Evolutionary conservation across 2,329 filamentous ascomycete genomes (phyloP).

Genomic region (Ampelomyces quisqualis): DNA sequence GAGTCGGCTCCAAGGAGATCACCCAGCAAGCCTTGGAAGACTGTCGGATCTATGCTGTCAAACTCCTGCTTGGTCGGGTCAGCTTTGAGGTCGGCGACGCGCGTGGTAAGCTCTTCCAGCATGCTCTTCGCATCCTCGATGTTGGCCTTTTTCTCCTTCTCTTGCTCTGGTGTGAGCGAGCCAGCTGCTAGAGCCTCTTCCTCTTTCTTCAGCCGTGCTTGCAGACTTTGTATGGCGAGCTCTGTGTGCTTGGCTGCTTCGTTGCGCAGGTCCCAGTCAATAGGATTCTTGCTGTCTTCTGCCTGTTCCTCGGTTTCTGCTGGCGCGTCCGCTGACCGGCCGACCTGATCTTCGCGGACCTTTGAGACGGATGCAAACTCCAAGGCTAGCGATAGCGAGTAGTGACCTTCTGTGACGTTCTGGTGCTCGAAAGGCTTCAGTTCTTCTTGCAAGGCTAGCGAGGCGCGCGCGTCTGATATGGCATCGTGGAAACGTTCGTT

Average conservation of each 20-base stretch:
- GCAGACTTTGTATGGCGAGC: conserved; percentile 70
- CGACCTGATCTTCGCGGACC: conserved; percentile 54
- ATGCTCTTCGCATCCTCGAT: conserved; percentile 77
- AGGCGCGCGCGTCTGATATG: conserved; percentile 77
- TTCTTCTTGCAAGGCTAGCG: conserved; percentile 75
- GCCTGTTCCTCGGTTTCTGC: conserved; percentile 33
- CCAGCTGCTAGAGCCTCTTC: conserved; percentile 61
- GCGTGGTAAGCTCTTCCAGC: conserved; percentile 66
- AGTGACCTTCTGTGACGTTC: conserved; percentile 90
- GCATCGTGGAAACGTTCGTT: conserved; percentile 89
- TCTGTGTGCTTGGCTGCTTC: conserved; percentile 72
- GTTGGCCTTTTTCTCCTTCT: conserved; percentile 60
- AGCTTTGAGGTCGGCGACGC: conserved; percentile 68
- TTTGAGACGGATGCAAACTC: conserved; percentile 85
- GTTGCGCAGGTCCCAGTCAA: conserved; percentile 69
- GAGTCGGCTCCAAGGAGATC: conserved; percentile 63
- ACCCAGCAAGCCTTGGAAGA: conserved; percentile 64
- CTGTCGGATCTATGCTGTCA: conserved; percentile 47
- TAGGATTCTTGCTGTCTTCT: conserved; percentile 49
- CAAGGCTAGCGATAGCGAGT: conserved; percentile 89
- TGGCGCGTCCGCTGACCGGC: conserved; percentile 36
- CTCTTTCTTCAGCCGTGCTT: conserved; percentile 68
- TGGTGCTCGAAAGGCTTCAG: conserved; percentile 80
- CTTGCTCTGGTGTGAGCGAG: conserved; percentile 56
- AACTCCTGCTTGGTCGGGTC: conserved; percentile 51